Conservation (phyloP, 176 grass and related monocot genomes). For the Oryza meridionalis region DNA sequence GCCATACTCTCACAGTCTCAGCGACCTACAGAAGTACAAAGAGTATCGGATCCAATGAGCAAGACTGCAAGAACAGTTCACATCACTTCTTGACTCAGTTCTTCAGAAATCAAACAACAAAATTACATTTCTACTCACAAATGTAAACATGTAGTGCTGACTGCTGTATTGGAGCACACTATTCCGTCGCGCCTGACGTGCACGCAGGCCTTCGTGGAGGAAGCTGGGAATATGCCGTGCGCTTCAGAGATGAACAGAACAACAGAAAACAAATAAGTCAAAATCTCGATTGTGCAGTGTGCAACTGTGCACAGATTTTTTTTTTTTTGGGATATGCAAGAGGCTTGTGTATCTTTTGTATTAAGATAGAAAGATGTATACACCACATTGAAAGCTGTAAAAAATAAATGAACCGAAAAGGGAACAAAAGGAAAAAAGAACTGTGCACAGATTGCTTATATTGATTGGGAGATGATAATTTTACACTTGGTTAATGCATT, state of each 20-base stretch:
- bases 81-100: background rate
- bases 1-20: background rate
- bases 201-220: conserved; percentile 47
- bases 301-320: background rate
- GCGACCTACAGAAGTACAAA: background rate
- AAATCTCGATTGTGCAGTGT: background rate
- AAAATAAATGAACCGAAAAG: too few species aligned
- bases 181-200: conserved; percentile 32
- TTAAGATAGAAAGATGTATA: too few species aligned
- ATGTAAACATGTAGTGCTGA: background rate
- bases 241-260: conserved; percentile 27
- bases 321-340: too few species aligned
- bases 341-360: too few species aligned
- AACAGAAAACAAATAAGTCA: background rate
- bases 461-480: background rate
- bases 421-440: too few species aligned
- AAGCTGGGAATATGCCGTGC: conserved; percentile 50
- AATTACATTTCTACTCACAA: background rate
- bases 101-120: background rate
- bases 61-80: background rate
- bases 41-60: background rate
- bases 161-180: background rate
- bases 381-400: too few species aligned
- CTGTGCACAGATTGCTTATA: background rate
- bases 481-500: background rate